These are phyloP conservation scores for Gloeophyllum trabeum DNA, from an alignment of 768 basidiomycete species.

Conservation along the genomic window DNA sequence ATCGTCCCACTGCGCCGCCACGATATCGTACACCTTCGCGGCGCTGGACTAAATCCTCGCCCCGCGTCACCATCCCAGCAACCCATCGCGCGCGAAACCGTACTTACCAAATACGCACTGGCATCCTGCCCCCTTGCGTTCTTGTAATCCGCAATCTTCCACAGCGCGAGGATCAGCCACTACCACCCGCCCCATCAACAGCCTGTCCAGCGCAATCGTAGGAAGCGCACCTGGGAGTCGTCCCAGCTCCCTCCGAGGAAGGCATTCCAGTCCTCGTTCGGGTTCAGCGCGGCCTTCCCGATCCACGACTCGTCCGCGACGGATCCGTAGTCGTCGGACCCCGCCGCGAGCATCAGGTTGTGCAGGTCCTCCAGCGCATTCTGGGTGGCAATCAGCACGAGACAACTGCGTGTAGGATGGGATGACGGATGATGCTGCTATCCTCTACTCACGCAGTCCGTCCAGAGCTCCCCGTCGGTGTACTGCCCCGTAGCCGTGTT, in stretches of 20 bases:
- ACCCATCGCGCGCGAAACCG: conserved; percentile 4
- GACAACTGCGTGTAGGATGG: too few relatives aligned
- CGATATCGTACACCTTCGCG: conserved; percentile 35
- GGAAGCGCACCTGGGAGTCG: conserved; percentile 39
- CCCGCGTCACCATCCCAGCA: not conserved
- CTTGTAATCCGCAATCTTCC: conserved; percentile 50
- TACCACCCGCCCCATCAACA: too few relatives aligned
- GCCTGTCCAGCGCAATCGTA: not conserved
- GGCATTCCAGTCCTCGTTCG: conserved; percentile 28
- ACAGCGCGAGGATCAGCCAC: conserved; percentile 47
- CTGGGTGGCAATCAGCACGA: not conserved
- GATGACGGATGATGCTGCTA: not conserved
- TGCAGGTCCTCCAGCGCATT: conserved; percentile 33
- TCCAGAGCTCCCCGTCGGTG: not conserved
- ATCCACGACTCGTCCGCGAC: conserved; percentile 35
- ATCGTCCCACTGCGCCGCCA: conserved; percentile 37
- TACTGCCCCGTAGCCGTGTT: not conserved
- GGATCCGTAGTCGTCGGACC: conserved; percentile 23
- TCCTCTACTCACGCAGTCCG: not conserved
- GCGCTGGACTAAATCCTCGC: conserved; percentile 29
- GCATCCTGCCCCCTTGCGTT: conserved; percentile 21
- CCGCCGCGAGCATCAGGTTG: conserved; percentile 44
- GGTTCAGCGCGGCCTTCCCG: conserved; percentile 28
- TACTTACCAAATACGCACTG: conserved; percentile 12
- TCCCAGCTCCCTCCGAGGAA: conserved; percentile 39